Percentiles rank a stretch among this genome's conserved stretches.
Conservation (phyloP, 495 filamentous ascomycete genomes). For the Pyronema omphalodes region DNA sequence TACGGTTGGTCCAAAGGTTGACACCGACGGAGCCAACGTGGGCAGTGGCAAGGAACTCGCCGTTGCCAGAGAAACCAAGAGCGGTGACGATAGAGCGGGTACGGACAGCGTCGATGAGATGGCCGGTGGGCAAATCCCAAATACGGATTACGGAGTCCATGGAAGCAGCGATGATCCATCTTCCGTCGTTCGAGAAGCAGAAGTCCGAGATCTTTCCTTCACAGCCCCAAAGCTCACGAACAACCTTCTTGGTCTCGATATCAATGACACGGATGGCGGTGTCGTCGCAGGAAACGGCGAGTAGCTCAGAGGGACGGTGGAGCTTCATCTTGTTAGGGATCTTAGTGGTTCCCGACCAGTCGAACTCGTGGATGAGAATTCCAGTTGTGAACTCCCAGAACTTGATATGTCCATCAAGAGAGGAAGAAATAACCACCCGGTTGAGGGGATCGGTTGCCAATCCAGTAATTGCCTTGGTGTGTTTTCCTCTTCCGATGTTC, state of each 20-base stretch:
- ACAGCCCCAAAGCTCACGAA: slow-evolving; percentile 85
- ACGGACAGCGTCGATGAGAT: slow-evolving; percentile 77
- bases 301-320: slow-evolving; percentile 62
- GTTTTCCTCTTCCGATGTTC: slow-evolving; percentile 38
- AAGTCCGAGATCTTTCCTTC: slow-evolving; percentile 68
- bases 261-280: slow-evolving; percentile 75
- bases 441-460: slow-evolving; percentile 72
- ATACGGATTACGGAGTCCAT: slow-evolving; percentile 67
- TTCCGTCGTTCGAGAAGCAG: slow-evolving; percentile 77
- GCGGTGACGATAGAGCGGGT: slow-evolving; percentile 58
- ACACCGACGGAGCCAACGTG: slow-evolving; percentile 73
- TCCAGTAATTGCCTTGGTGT: slow-evolving; percentile 69
- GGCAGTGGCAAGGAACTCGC: slow-evolving; percentile 81
- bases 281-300: slow-evolving; percentile 81
- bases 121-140: slow-evolving; percentile 91
- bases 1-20: slow-evolving; percentile 83
- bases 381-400: slow-evolving; percentile 90
- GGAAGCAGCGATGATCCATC: slow-evolving; percentile 82
- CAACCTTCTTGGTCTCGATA: slow-evolving; percentile 69
- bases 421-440: slow-evolving; percentile 61
- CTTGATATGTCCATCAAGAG: slow-evolving; percentile 85
- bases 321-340: slow-evolving; percentile 57
- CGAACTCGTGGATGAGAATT: slow-evolving; percentile 55
- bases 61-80: slow-evolving; percentile 70
- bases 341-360: slow-evolving; percentile 68